These are phyloP conservation scores for Alternaria triticimaculans DNA, from an alignment of 2,329 filamentous ascomycete species.

Conservation along the genomic window DNA sequence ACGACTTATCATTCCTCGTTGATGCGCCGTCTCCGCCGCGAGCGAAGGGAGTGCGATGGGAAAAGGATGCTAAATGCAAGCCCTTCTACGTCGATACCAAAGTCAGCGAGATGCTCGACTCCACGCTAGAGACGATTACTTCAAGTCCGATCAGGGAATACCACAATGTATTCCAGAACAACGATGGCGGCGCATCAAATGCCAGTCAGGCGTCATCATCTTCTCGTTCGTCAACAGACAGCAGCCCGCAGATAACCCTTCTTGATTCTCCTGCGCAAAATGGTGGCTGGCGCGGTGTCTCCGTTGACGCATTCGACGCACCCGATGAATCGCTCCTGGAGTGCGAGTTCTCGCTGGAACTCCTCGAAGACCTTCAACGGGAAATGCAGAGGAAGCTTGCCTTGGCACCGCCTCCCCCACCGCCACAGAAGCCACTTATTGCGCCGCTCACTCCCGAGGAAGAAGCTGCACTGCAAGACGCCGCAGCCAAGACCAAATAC, in stretches of 20 bases:
- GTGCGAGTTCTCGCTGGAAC: slow-evolving; percentile 26
- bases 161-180: slow-evolving; percentile 12
- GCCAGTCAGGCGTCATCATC: background rate
- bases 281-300: slow-evolving; percentile 19
- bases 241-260: background rate
- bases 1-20: slow-evolving; percentile 24
- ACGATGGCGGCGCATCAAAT: slow-evolving; percentile 5
- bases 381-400: slow-evolving; percentile 21
- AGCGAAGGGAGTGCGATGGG: slow-evolving; percentile 22
- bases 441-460: slow-evolving; percentile 26
- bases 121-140: slow-evolving; percentile 25
- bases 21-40: slow-evolving; percentile 16
- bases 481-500: slow-evolving; percentile 19
- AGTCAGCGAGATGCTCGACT: slow-evolving; percentile 32
- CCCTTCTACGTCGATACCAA: slow-evolving; percentile 27
- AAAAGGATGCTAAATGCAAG: slow-evolving; percentile 16
- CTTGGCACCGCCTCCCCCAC: slow-evolving; percentile 12
- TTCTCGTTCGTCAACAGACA: background rate
- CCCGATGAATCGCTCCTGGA: slow-evolving; percentile 30
- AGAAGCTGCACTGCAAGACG: slow-evolving; percentile 14
- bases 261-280: background rate
- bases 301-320: slow-evolving; percentile 15
- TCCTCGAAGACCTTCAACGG: slow-evolving; percentile 26
- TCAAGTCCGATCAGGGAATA: slow-evolving; percentile 14
- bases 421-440: slow-evolving; percentile 27